A percentile compares a stretch with the other conserved stretches of the same genome.
Conservation (phyloP, 1,139 yeast genomes). For the Geotrichum siamense region DNA sequence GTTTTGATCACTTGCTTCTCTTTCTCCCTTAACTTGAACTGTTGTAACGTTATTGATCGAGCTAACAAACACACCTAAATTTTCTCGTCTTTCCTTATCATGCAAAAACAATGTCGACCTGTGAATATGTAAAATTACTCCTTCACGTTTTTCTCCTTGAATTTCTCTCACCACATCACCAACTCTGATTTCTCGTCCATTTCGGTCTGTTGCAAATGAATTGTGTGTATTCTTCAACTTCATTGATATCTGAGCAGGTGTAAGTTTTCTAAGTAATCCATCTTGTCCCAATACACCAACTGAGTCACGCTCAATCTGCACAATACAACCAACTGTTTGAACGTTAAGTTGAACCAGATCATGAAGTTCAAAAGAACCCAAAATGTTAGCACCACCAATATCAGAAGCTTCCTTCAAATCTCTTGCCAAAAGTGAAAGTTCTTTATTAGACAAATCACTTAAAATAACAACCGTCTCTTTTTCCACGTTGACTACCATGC, state of each 20-base stretch:
- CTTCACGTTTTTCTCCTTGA: slow-evolving; percentile 76
- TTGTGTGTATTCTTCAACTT: slow-evolving; percentile 57
- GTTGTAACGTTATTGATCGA: slow-evolving; percentile 72
- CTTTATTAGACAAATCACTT: slow-evolving; percentile 81
- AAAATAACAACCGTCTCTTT: slow-evolving; percentile 84
- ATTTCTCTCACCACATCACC: slow-evolving; percentile 89
- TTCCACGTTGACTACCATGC: slow-evolving; percentile 76
- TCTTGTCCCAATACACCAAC: slow-evolving; percentile 78
- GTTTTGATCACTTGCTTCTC: slow-evolving; percentile 30
- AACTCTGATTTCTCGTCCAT: slow-evolving; percentile 74
- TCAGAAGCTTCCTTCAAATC: slow-evolving; percentile 55
- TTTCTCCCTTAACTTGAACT: slow-evolving; percentile 72
- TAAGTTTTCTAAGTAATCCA: slow-evolving; percentile 64
- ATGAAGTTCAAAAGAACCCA: slow-evolving; percentile 76
- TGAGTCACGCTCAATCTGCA: slow-evolving; percentile 80
- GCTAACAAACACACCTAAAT: slow-evolving; percentile 85
- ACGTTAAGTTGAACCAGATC: slow-evolving; percentile 87
- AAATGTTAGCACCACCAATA: slow-evolving; percentile 41
- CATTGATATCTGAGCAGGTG: slow-evolving; percentile 74
- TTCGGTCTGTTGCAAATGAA: slow-evolving; percentile 78
- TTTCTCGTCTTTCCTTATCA: slow-evolving; percentile 71
- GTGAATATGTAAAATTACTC: slow-evolving; percentile 79
- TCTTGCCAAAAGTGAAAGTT: slow-evolving; percentile 86
- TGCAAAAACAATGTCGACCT: slow-evolving; percentile 72
- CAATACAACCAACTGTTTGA: slow-evolving; percentile 80